Conservation (phyloP, 1,284 basidiomycete genomes). For the Naganishia liquefaciens region DNA sequence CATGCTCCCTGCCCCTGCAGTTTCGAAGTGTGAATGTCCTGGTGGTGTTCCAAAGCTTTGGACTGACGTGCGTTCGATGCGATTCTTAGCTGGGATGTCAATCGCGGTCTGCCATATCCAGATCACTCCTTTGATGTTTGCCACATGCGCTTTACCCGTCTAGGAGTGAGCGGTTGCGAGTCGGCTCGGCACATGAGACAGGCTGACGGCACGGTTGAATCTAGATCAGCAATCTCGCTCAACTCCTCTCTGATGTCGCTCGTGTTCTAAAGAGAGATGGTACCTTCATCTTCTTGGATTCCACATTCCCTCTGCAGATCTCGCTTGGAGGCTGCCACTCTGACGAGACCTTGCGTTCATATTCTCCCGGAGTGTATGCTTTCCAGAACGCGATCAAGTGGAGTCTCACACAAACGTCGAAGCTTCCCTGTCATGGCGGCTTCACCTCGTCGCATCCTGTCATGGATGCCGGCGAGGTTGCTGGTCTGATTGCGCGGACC, state of each 20-base stretch:
- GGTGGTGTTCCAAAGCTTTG: neutral
- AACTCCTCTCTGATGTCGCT: neutral
- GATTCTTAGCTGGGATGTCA: neutral
- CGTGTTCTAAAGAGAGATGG: conserved; percentile 18
- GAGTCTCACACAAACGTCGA: neutral
- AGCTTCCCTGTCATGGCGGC: neutral
- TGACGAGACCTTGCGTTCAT: neutral
- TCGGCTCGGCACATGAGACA: neutral
- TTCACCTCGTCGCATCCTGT: too few relatives aligned
- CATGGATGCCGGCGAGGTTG: conserved; percentile 15
- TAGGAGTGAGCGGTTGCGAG: conserved; percentile 9
- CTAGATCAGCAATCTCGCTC: conserved; percentile 8
- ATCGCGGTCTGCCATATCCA: conserved; percentile 23
- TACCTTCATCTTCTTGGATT: conserved; percentile 12
- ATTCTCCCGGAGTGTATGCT: conserved; percentile 5
- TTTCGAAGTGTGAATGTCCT: conserved; percentile 12
- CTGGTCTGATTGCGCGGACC: conserved; percentile 13
- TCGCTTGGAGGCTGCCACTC: neutral
- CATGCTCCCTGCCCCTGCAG: neutral
- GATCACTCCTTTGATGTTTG: conserved; percentile 25
- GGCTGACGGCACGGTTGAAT: neutral
- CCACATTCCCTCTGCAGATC: conserved; percentile 9
- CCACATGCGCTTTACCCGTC: conserved; percentile 8
- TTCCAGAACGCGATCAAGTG: conserved; percentile 28
- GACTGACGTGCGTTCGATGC: too few relatives aligned